Conservation (phyloP, 768 basidiomycete species). For the Pleurotus platypus region DNA sequence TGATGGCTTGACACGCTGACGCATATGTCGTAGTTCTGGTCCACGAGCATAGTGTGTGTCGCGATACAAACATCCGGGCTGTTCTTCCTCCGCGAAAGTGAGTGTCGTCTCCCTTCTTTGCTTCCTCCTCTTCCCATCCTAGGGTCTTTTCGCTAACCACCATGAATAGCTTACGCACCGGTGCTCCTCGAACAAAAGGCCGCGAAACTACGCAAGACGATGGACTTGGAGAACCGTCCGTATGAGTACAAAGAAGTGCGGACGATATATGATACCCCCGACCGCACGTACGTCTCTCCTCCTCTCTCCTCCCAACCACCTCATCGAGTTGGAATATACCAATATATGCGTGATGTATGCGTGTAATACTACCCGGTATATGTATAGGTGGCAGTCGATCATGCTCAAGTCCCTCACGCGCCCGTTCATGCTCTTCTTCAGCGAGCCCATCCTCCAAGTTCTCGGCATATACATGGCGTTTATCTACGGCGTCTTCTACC, state of each 20-base stretch:
- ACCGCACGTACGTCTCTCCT: conserved; percentile 37
- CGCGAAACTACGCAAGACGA: conserved; percentile 32
- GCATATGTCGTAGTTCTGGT: conserved; percentile 49
- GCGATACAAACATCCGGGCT: conserved; percentile 53
- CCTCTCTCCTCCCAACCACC: too few relatives aligned
- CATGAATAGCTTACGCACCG: conserved; percentile 35
- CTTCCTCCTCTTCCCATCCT: too few relatives aligned
- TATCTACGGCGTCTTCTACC: conserved; percentile 54
- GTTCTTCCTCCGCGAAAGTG: conserved; percentile 54
- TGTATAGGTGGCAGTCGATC: conserved; percentile 45
- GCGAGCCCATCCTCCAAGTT: conserved; percentile 66
- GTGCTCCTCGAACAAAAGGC: conserved; percentile 51
- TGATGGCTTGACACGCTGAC: neutral
- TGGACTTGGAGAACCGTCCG: conserved; percentile 42
- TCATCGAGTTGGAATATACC: neutral
- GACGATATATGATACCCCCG: conserved; percentile 43
- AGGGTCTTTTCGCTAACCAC: conserved; percentile 15
- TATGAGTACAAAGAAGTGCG: conserved; percentile 30
- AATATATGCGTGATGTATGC: too few relatives aligned
- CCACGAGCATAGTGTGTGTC: conserved; percentile 55
- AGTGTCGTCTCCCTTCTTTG: neutral
- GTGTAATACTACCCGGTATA: neutral
- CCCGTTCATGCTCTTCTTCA: conserved; percentile 61
- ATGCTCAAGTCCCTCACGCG: conserved; percentile 52
- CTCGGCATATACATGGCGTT: conserved; percentile 69